Conservation (phyloP, 805 yeast species). For the Clavispora vitiphila region DNA sequence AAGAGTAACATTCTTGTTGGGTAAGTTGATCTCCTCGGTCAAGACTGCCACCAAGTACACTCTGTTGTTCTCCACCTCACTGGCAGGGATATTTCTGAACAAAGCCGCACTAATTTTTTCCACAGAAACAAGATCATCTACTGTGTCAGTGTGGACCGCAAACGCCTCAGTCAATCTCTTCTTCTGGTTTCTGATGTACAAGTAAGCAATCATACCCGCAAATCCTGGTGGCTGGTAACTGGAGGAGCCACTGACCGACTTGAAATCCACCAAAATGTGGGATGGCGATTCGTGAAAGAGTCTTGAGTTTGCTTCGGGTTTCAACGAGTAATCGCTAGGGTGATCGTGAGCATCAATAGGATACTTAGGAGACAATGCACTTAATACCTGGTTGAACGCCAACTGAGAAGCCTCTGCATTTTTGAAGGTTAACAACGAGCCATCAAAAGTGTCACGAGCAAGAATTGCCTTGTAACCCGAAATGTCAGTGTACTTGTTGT, state of each 20-base stretch:
- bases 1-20: slow-evolving; percentile 21
- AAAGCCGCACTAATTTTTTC: slow-evolving; percentile 75
- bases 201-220: slow-evolving; percentile 65
- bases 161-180: slow-evolving; percentile 75
- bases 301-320: slow-evolving; percentile 43
- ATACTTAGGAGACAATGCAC: slow-evolving; percentile 69
- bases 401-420: slow-evolving; percentile 50
- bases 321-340: slow-evolving; percentile 27
- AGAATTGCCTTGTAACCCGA: slow-evolving; percentile 65
- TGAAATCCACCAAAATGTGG: slow-evolving; percentile 73
- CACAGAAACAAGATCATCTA: slow-evolving; percentile 49
- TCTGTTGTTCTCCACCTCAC: slow-evolving; percentile 57
- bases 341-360: slow-evolving; percentile 44
- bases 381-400: slow-evolving; percentile 62
- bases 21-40: slow-evolving; percentile 60
- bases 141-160: slow-evolving; percentile 58
- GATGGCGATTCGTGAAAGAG: slow-evolving; percentile 51
- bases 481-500: slow-evolving; percentile 41
- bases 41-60: slow-evolving; percentile 72
- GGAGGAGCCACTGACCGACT: slow-evolving; percentile 58
- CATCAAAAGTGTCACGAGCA: slow-evolving; percentile 57
- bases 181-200: slow-evolving; percentile 62
- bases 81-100: slow-evolving; percentile 69
- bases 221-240: slow-evolving; percentile 60
- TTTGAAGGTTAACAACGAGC: slow-evolving; percentile 44